Evolutionary conservation across 768 basidiomycete genomes (phyloP).

Genomic region (Tulasnella calospora): DNA sequence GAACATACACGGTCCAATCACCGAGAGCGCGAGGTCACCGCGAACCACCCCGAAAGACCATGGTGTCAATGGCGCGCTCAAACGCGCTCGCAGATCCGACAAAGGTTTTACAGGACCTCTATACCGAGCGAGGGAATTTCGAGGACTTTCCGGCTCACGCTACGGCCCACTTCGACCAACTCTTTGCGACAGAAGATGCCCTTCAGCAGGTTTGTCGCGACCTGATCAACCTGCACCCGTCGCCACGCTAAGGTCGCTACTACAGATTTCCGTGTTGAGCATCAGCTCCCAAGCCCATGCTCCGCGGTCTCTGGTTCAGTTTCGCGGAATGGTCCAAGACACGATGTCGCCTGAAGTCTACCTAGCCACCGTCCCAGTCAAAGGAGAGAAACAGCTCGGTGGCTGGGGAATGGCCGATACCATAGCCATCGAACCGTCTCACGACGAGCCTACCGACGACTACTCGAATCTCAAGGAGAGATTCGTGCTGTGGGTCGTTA

Average conservation of each 20-base stretch:
- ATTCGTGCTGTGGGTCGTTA: constrained; percentile 65
- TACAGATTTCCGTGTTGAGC: constrained; percentile 57
- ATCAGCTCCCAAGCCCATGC: constrained; percentile 46
- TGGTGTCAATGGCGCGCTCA: constrained; percentile 51
- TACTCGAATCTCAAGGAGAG: constrained; percentile 57
- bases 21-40: neutral
- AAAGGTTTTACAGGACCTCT: constrained; percentile 48
- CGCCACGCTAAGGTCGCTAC: neutral
- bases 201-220: constrained; percentile 40
- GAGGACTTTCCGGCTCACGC: constrained; percentile 43
- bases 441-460: constrained; percentile 36
- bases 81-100: constrained; percentile 52
- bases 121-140: constrained; percentile 34
- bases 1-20: neutral
- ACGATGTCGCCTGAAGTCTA: constrained; percentile 71
- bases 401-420: constrained; percentile 65
- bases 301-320: constrained; percentile 60
- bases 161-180: constrained; percentile 44
- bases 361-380: constrained; percentile 40
- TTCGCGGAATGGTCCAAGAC: constrained; percentile 71
- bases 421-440: constrained; percentile 30
- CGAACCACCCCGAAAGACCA: constrained; percentile 32
- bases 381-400: constrained; percentile 46
- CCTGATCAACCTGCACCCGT: neutral
- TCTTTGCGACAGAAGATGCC: constrained; percentile 43